A percentile compares a stretch with the other conserved stretches of the same genome.
Conservation (phyloP, 2,329 filamentous ascomycete genomes). For the Spiromastix sp. region DNA sequence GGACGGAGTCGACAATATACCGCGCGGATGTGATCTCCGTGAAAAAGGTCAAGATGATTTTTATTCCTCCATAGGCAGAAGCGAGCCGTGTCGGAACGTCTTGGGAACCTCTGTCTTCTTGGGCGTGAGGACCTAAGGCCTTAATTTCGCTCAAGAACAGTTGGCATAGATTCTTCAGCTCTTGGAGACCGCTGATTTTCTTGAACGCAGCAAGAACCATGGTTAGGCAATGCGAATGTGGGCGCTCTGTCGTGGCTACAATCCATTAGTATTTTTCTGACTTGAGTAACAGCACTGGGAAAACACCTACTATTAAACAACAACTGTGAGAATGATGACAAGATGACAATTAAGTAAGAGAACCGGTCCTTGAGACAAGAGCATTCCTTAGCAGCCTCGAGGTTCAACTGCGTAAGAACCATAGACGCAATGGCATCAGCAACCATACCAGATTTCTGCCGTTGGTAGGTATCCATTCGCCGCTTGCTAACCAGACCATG, state of each 20-base stretch:
- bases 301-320: conserved; percentile 54
- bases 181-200: conserved; percentile 62
- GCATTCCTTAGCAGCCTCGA: conserved; percentile 37
- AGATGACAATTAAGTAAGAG: conserved; percentile 70
- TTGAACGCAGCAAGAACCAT: conserved; percentile 82
- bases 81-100: conserved; percentile 34
- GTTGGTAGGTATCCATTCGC: conserved; percentile 53
- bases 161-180: conserved; percentile 61
- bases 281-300: conserved; percentile 1
- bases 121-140: conserved; percentile 32
- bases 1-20: conserved; percentile 65
- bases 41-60: conserved; percentile 78
- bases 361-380: conserved; percentile 45
- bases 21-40: conserved; percentile 65
- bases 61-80: conserved; percentile 53
- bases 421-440: conserved; percentile 62
- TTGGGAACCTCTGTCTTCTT: conserved; percentile 29
- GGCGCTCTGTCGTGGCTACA: conserved; percentile 37
- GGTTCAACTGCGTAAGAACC: conserved; percentile 57
- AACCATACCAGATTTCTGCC: conserved; percentile 51
- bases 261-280: conserved; percentile 7
- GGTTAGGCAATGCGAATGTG: conserved; percentile 46
- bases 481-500: conserved; percentile 70
- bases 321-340: conserved; percentile 68
- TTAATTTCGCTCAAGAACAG: conserved; percentile 54